Percentiles rank a stretch among this genome's conserved stretches.
Evolutionary conservation across 2,329 filamentous ascomycete species (phyloP).

Genomic region (Hymenoscyphus salicellus): DNA sequence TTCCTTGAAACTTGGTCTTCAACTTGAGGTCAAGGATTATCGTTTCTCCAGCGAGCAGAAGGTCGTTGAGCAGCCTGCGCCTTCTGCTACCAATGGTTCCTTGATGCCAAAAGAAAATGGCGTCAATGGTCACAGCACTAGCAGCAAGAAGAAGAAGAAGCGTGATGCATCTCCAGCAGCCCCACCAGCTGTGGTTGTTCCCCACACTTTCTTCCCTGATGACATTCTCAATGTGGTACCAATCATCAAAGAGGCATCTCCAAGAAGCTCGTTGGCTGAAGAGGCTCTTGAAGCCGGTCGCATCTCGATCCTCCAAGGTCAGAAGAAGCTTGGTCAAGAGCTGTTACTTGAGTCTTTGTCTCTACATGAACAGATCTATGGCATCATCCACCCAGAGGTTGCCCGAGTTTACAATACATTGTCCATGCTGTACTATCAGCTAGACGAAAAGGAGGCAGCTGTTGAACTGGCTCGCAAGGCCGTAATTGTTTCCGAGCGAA

Average conservation of each 20-base stretch:
- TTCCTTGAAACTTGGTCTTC: slow-evolving; percentile 82
- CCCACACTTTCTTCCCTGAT: slow-evolving; percentile 71
- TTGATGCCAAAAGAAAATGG: slow-evolving; percentile 43
- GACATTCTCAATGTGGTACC: slow-evolving; percentile 93
- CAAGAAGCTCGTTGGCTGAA: slow-evolving; percentile 85
- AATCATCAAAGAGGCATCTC: slow-evolving; percentile 88
- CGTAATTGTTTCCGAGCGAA: slow-evolving; percentile 92
- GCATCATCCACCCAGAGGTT: slow-evolving; percentile 93
- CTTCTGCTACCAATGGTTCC: slow-evolving; percentile 33
- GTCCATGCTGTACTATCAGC: slow-evolving; percentile 92
- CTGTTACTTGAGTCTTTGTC: slow-evolving; percentile 93
- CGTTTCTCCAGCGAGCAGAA: slow-evolving; percentile 53
- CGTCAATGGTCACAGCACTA: slow-evolving; percentile 31
- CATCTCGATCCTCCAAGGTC: slow-evolving; percentile 91
- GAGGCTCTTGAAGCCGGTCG: slow-evolving; percentile 94
- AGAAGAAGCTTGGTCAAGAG: slow-evolving; percentile 94
- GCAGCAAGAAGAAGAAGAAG: slow-evolving; percentile 61
- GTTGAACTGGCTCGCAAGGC: slow-evolving; percentile 95
- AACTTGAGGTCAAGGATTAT: slow-evolving; percentile 78
- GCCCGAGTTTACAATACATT: slow-evolving; percentile 92
- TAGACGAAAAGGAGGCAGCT: slow-evolving; percentile 96
- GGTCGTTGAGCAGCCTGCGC: slow-evolving; percentile 33
- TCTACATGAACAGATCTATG: slow-evolving; percentile 97
- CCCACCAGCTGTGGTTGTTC: slow-evolving; percentile 43
- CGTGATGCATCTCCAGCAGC: slow-evolving; percentile 49